Percentiles rank a stretch among this genome's conserved stretches.
Conservation (phyloP, 2,329 filamentous ascomycete species). For the Xylaria sp. region DNA sequence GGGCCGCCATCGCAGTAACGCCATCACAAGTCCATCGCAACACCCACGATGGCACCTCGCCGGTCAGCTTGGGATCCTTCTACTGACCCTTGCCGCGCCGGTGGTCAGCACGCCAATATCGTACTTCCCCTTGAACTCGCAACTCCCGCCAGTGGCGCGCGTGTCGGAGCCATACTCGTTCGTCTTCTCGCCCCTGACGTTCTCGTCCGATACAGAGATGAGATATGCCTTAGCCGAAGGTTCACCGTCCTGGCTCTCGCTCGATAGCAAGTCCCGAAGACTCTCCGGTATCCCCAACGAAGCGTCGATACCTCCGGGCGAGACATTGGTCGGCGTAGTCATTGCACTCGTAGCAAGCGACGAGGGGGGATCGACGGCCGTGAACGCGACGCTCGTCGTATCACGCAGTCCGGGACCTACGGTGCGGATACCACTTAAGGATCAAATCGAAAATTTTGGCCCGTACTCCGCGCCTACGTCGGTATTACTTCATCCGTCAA, state of each 20-base stretch:
- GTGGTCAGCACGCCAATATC: constrained; percentile 49
- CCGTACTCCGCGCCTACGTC: constrained; percentile 65
- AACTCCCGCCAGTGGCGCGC: constrained; percentile 80
- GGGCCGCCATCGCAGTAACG: constrained; percentile 9
- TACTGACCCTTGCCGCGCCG: constrained; percentile 36
- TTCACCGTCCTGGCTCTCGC: constrained; percentile 74
- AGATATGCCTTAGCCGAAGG: constrained; percentile 67
- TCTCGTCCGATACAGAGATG: constrained; percentile 64
- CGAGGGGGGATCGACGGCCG: constrained; percentile 63
- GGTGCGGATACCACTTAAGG: constrained; percentile 60
- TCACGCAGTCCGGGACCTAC: constrained; percentile 61
- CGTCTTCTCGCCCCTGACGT: constrained; percentile 75
- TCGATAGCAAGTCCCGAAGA: constrained; percentile 68
- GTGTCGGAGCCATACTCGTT: constrained; percentile 71
- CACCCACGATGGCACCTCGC: not conserved
- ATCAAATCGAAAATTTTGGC: constrained; percentile 64
- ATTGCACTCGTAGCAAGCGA: constrained; percentile 76
- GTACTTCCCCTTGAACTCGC: constrained; percentile 80
- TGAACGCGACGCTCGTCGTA: constrained; percentile 74
- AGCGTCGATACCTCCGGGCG: constrained; percentile 44
- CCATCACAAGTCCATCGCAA: not conserved
- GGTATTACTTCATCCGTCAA: constrained; percentile 60
- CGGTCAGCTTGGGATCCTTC: constrained; percentile 9
- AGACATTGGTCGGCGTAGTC: constrained; percentile 57
- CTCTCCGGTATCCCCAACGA: constrained; percentile 72